Evolutionary conservation across 805 yeast species (phyloP), one percentile per base, ranked within the genome.

Genomic region (Candida ficus): DNA sequence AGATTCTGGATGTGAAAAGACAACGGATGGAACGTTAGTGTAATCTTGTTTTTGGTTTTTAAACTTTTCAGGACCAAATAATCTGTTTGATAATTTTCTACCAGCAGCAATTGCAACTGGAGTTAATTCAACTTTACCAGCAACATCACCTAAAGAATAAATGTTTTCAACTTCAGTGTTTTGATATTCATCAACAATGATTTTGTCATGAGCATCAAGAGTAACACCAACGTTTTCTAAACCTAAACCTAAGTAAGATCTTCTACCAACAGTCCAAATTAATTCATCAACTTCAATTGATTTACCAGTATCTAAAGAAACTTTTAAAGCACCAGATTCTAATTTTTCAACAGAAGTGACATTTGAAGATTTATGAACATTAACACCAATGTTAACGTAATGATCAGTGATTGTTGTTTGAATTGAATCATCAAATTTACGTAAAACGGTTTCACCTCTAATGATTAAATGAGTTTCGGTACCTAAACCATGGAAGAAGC

Each of bases 91-190:
- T 52, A 93, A 74, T 62, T 79, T 86, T 66, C 99, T 82, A 46
- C 99, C 99, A 9, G 99, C 90, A 28, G 99, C 97, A 67, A 93
- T 93, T 29, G 99, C 99, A 33, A 89, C 97, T 8, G 99, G 99
- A 3, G 99, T 93, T 55, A 93, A 75, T 69, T 93, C 98, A 33
- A 86, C 83, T 23, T 84, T 80, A 47, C 96, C 97, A 33, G 86
- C 83, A 45, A 91, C 95, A 62, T 93, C 99, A 57, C 99, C 99
- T 34, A 93, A 68, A 2, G 99, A 83, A 60, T 74, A 87, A 48
- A 93, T 72, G 61, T 78, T 74, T 41, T 76, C 68, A 48, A 83
- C 75, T 37, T 77, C 70, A 8, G 97, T 83, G 58, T 79, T 76
- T 71, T 93, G 98, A 65, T 68, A 91, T 66, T 88, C 96, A 61